Base-by-base conservation (phyloP, 2,329 filamentous ascomycete species). In the Penicillium sclerotiorum region DNA sequence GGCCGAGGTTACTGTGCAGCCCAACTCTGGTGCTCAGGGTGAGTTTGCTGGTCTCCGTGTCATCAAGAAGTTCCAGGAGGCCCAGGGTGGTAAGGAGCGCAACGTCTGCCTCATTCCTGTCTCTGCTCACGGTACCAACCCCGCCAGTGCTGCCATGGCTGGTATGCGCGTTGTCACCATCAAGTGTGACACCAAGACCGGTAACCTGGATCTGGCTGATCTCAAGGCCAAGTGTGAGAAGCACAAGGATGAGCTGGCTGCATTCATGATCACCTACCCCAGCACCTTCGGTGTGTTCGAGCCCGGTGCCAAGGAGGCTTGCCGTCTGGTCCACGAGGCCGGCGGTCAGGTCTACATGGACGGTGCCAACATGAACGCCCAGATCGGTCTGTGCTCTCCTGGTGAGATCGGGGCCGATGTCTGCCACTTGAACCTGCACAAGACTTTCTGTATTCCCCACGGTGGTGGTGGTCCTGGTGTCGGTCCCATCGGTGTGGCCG, bases 321-420 rank as follows among this genome's bases (percentile, higher is more conserved):
- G 91, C 72, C 78, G 90, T 47, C 77, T 95, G 23, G 90, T 97
- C 15, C 93, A 97, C 75, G 73, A 88, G 57, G 78, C 95, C 66
- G 93, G 93, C 45, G 93, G 93, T 8, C 90, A 95, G 67, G 93
- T 97, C 13, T 97, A 96, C 78, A 96, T 97, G 93, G 93, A 97
- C 68, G 93, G 93, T 40, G 93, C 93, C 58, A 97, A 97, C 77
- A 94, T 96, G 90, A 97, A 96, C 68, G 93, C 93, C 15, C 93
- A 97, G 73, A 96, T 97, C 57, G 93, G 93, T 11, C 82, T 97
- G 9, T 96, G 90, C 77, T 95, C 90, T 1, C 93, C 93, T 1
- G 93, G 93, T 32, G 91, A 95, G 70, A 95, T 97, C 59, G 93
- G 93, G 17, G 93, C 93, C 23, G 93, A 97, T 69, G 92, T 96